phyloP scores from a whole-genome alignment of 108 stramenopile species.

The Nitzschia sp. region DNA sequence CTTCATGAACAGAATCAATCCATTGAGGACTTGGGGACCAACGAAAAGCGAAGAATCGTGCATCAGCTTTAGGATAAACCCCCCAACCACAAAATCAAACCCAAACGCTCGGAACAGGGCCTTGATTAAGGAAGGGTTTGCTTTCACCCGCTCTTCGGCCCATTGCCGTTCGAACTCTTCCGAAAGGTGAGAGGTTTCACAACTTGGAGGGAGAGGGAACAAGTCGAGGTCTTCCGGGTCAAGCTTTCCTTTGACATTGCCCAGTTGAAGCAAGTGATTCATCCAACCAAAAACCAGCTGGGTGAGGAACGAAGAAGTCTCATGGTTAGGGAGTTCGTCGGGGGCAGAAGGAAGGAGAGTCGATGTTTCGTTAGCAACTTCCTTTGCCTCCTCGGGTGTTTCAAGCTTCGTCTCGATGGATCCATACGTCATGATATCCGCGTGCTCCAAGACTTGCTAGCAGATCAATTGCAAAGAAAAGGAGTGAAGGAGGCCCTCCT shows the following conservation, averaged over 20 bases:
- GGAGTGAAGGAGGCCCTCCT: too few relatives aligned
- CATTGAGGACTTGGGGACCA: constrained; percentile 82
- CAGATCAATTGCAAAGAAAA: too few relatives aligned
- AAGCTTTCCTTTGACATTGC: constrained; percentile 63
- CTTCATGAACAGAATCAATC: constrained; percentile 68
- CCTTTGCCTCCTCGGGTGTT: neutral
- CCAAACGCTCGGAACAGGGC: constrained; percentile 74
- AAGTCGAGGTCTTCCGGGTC: constrained; percentile 64
- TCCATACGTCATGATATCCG: neutral
- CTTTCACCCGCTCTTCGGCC: constrained; percentile 45
- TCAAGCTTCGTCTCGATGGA: neutral
- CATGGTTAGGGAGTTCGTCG: constrained; percentile 3
- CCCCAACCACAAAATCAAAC: constrained; percentile 62
- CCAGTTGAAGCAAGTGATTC: constrained; percentile 55
- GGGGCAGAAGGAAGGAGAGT: neutral
- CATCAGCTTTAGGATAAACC: constrained; percentile 68
- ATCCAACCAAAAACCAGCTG: constrained; percentile 77
- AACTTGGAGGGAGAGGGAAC: constrained; percentile 61
- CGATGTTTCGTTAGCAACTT: neutral
- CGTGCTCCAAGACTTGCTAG: too few relatives aligned
- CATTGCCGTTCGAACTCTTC: constrained; percentile 48
- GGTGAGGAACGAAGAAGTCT: constrained; percentile 39
- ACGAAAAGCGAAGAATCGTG: constrained; percentile 88
- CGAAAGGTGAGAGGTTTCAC: constrained; percentile 47
- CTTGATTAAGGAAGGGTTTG: constrained; percentile 45